Base-by-base conservation (phyloP, 1,284 basidiomycete species). In the Ceraceosorus guamensis region DNA sequence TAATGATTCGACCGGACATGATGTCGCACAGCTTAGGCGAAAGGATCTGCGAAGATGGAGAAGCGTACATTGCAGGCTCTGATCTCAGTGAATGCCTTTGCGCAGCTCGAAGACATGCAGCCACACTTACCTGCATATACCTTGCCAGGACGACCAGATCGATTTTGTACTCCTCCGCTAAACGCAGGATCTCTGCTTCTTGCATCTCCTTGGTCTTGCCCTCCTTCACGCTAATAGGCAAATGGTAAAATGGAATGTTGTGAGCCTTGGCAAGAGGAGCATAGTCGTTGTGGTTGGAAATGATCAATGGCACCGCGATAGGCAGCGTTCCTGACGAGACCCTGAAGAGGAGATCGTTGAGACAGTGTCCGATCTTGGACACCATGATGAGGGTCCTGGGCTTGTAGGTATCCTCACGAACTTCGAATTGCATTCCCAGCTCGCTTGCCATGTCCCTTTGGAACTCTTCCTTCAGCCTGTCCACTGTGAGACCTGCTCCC, bases 141-240 rank as follows among this genome's bases (percentile, higher is more conserved):
- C 71, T 54, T 6, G 73, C 73, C 0, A 75, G 61, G 1, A 75
- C 73, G 37, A 75, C 71, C 53, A 74, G 65, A 34, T 75, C 70
- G 39, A 75, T 64, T 3, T 70, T 58, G 62, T 75, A 65, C 58
- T 75, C 46, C 35, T 65, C 56, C 8, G 62, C 60, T 18, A 75
- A 62, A 35, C 66, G 62, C 37, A 75, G 60, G 57, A 74, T 65
- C 47, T 73, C 59, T n/a, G 59, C 59, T 41, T 75, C 73, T 43
- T 74, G 72, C 68, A 69, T 68, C 35, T 68, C 62, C 60, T 75
- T 75, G 2, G 71, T 74, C 46, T 75, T 71, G 31, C 69, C 67
- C 18, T 60, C 60, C 14, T 58, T 62, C 1, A 61, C 49, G 49
- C 66, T 61, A 59, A 74, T 71, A 54, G 73, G 72, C 16, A 75